Evolutionary conservation across 345 rosid genomes (phyloP), one percentile per base, ranked within the genome.

Genomic region (Lepidium didymum): DNA sequence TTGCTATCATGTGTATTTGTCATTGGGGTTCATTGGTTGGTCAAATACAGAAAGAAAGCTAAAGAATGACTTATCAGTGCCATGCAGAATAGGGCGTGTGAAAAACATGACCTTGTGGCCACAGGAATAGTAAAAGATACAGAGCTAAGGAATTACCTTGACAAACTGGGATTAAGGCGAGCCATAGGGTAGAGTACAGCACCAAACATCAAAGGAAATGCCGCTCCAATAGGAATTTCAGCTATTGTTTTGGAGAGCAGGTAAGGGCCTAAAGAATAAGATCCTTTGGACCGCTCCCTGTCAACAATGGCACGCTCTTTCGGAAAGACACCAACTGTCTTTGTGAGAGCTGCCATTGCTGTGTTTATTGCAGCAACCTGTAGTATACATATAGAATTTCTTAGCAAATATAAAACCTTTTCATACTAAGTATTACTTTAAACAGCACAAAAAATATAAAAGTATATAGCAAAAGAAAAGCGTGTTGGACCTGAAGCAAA

Each of bases 261-360:
- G 82, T 94, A 94, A 58, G 96, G 99, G 38, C 99, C 96, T 62
- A 94, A 63, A 5, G 85, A 62, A 50, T 94, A 94, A 67, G 96
- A 94, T 10, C 92, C 96, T 80, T 94, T 94, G 15, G 88, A 86
- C 57, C 91, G 88, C 75, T 94, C 99, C 79, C 97, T 88, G 72
- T 88, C 92, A 41, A 94, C 96, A 62, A 94, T 88, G 40, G 90
- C 83, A 66, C 97, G 91, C 77, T 94, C 99, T 82, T 90, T 94
- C 40, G 99, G 99, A 76, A 94, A 94, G 64, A 94, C 95, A 47
- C 97, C 92, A 62, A 87, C 96, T 5, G 97, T 94, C 80, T 90
- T 94, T 63, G 99, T 94, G 25, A 94, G 96, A 79, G 99, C 97
- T 81, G 97, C 97, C 99, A 94, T 94, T 45, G 97, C 99, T 7